These are phyloP conservation scores for Postia placenta DNA, from an alignment of 768 basidiomycete genomes.

Conservation along the genomic window DNA sequence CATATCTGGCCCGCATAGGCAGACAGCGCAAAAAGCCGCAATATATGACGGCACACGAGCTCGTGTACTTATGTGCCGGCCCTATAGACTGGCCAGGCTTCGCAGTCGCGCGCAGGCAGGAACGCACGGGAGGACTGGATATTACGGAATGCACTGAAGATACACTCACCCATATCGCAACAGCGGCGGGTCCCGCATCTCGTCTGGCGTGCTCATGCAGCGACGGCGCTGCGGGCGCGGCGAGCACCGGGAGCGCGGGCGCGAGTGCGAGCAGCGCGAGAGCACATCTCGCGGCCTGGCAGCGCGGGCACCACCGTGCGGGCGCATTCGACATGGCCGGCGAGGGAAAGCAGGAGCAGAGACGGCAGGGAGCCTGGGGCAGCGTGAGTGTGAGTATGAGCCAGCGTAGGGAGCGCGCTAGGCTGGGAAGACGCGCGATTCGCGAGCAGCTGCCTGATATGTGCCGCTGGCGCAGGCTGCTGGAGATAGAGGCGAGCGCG, in stretches of 20 bases:
- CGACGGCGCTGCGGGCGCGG: background rate
- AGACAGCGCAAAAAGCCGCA: too few relatives aligned
- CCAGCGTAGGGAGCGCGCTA: background rate
- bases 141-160: background rate
- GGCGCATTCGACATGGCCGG: background rate
- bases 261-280: background rate
- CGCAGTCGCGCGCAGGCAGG: too few relatives aligned
- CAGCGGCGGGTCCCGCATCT: slow-evolving; percentile 2
- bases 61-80: too few relatives aligned
- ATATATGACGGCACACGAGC: too few relatives aligned
- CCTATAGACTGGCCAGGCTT: too few relatives aligned
- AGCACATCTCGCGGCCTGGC: background rate
- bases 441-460: background rate
- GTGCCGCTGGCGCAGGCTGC: background rate
- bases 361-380: background rate
- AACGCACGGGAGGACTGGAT: too few relatives aligned
- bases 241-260: background rate
- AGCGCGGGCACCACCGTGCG: background rate
- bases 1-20: too few relatives aligned
- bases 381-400: background rate
- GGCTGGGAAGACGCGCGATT: background rate
- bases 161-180: slow-evolving; percentile 2
- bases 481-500: background rate
- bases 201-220: background rate
- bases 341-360: too few relatives aligned